Evolutionary conservation across 805 yeast species (phyloP).

Genomic region (Cyberlindnera galapagoensis): DNA sequence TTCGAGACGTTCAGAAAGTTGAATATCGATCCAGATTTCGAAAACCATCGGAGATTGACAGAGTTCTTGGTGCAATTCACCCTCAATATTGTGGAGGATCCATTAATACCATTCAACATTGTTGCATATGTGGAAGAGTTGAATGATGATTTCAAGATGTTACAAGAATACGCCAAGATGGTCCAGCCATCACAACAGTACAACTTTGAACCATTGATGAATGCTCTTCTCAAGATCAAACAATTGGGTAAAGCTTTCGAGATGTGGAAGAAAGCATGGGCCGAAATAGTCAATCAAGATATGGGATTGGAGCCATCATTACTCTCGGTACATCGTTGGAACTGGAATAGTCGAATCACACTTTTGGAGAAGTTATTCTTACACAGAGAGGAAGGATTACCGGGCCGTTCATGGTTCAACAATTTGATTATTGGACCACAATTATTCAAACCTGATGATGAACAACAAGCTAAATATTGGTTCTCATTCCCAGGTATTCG

Average conservation of each 20-base stretch:
- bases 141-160: slow-evolving; percentile 37
- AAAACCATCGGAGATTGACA: slow-evolving; percentile 48
- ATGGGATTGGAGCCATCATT: slow-evolving; percentile 68
- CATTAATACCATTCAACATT: slow-evolving; percentile 67
- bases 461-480: slow-evolving; percentile 38
- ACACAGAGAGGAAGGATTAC: slow-evolving; percentile 33
- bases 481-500: slow-evolving; percentile 73
- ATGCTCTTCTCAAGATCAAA: slow-evolving; percentile 33
- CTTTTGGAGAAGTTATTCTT: slow-evolving; percentile 49
- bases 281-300: slow-evolving; percentile 40
- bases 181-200: slow-evolving; percentile 20
- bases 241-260: slow-evolving; percentile 41
- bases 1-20: slow-evolving; percentile 44
- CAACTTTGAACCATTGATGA: slow-evolving; percentile 24
- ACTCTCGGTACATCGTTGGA: slow-evolving; percentile 66
- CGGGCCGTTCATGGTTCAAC: slow-evolving; percentile 55
- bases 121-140: slow-evolving; percentile 38
- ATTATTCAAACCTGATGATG: slow-evolving; percentile 43
- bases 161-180: slow-evolving; percentile 33
- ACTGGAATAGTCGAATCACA: slow-evolving; percentile 68
- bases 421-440: slow-evolving; percentile 70
- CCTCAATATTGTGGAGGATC: slow-evolving; percentile 63
- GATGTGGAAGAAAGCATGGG: slow-evolving; percentile 62
- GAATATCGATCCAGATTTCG: slow-evolving; percentile 50
- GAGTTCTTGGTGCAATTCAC: slow-evolving; percentile 47